A percentile compares a stretch with the other conserved stretches of the same genome.
Conservation (phyloP, 208 protist species). For the Phytomonas sp. region DNA sequence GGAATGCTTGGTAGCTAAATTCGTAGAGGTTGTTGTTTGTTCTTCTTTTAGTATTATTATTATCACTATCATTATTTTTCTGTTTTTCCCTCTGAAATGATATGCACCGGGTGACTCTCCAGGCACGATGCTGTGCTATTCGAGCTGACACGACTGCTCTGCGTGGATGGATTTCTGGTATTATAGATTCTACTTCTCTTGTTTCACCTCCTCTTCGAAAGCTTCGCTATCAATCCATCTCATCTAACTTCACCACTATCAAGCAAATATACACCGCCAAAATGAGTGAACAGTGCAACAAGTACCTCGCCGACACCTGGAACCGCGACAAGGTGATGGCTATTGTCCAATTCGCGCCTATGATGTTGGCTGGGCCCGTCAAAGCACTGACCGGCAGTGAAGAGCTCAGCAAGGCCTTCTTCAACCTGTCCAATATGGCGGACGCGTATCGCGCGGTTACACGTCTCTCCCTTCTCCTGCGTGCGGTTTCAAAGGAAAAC, state of each 20-base stretch:
- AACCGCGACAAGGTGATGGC: slow-evolving; percentile 88
- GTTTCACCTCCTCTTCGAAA: neutral
- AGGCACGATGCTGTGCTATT: neutral
- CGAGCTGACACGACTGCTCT: neutral
- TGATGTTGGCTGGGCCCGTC: slow-evolving; percentile 55
- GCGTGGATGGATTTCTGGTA: neutral
- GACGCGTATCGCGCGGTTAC: slow-evolving; percentile 82
- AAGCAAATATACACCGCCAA: slow-evolving; percentile 12
- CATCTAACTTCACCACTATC: slow-evolving; percentile 2
- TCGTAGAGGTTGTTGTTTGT: slow-evolving; percentile 10
- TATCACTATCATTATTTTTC: slow-evolving; percentile 20
- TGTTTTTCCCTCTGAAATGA: slow-evolving; percentile 13
- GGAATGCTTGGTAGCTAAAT: slow-evolving; percentile 6
- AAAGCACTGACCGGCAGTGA: slow-evolving; percentile 35
- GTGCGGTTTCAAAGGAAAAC: slow-evolving; percentile 54
- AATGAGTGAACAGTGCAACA: slow-evolving; percentile 41
- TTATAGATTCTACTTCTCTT: neutral
- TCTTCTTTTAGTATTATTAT: slow-evolving; percentile 13
- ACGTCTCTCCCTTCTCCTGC: slow-evolving; percentile 71
- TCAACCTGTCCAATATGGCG: slow-evolving; percentile 66
- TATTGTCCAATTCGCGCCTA: slow-evolving; percentile 79
- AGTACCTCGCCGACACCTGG: slow-evolving; percentile 61
- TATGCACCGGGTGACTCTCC: neutral
- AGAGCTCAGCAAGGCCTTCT: slow-evolving; percentile 53
- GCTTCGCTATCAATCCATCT: neutral